Evolutionary conservation across 148 eudicot genomes (phyloP).

Genomic region (Nepenthes gracilis): DNA sequence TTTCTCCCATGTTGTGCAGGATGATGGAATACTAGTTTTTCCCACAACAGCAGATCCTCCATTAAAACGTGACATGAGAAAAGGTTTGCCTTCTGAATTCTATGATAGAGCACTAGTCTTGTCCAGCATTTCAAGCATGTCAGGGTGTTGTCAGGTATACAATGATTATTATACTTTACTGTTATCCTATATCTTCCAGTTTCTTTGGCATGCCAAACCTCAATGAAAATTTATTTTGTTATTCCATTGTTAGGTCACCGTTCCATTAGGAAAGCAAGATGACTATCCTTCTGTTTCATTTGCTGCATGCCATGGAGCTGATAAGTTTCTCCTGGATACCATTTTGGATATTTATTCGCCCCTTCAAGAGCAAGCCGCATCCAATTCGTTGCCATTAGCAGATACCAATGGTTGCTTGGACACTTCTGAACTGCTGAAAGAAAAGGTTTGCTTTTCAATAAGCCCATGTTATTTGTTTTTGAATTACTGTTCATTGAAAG

Average conservation of each 20-base stretch:
- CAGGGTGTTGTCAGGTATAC: slow-evolving; percentile 88
- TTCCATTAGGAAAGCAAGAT: slow-evolving; percentile 66
- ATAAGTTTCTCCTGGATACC: slow-evolving; percentile 82
- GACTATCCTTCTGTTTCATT: slow-evolving; percentile 68
- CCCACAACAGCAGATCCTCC: slow-evolving; percentile 80
- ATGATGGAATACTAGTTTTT: slow-evolving; percentile 69
- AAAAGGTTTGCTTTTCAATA: slow-evolving; percentile 39
- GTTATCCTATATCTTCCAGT: background rate
- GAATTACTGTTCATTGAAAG: background rate
- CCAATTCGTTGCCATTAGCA: slow-evolving; percentile 30
- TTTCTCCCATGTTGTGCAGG: slow-evolving; percentile 23
- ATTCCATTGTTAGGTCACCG: slow-evolving; percentile 35
- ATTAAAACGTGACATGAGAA: slow-evolving; percentile 35
- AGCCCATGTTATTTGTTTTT: background rate
- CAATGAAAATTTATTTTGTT: background rate
- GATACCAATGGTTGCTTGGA: slow-evolving; percentile 54
- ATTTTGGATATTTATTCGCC: slow-evolving; percentile 62
- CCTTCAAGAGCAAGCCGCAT: slow-evolving; percentile 49
- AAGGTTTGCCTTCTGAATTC: slow-evolving; percentile 39
- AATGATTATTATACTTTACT: background rate
- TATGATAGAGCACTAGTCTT: slow-evolving; percentile 50
- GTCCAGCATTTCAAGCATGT: slow-evolving; percentile 74
- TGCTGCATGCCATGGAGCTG: slow-evolving; percentile 69
- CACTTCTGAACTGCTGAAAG: slow-evolving; percentile 76
- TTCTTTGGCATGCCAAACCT: background rate